A percentile compares a stretch with the other conserved stretches of the same genome.
phyloP scores from a whole-genome alignment of 2,329 filamentous ascomycete genomes.

The Biscogniauxia mediterranea region DNA sequence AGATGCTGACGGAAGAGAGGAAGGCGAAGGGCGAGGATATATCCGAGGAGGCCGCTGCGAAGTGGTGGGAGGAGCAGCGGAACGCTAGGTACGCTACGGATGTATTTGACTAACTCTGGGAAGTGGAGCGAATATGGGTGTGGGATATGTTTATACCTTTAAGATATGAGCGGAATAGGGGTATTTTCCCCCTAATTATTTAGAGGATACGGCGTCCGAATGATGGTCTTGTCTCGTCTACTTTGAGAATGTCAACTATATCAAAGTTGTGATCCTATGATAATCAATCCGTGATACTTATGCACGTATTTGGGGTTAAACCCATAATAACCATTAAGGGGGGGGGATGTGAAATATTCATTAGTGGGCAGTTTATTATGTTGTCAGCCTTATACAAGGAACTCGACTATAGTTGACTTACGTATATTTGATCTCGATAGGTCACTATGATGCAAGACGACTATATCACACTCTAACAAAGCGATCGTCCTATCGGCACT shows the following conservation, averaged over 20 bases:
- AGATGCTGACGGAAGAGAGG: conserved; percentile 31
- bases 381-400: too few species aligned
- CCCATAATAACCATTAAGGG: too few species aligned
- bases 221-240: too few species aligned
- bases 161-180: not conserved
- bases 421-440: too few species aligned
- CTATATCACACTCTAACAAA: not conserved
- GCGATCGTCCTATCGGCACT: not conserved
- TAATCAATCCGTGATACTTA: not conserved
- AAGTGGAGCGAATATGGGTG: not conserved
- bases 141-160: not conserved
- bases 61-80: conserved; percentile 48
- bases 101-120: conserved; percentile 51
- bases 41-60: conserved; percentile 39
- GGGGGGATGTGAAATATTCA: too few species aligned
- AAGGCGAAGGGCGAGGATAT: conserved; percentile 30
- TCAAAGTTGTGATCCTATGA: too few species aligned
- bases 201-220: too few species aligned
- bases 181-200: too few species aligned
- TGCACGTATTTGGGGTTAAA: too few species aligned
- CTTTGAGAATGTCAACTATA: too few species aligned
- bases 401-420: too few species aligned
- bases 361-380: too few species aligned
- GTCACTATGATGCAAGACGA: not conserved
- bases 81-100: conserved; percentile 60